Evolutionary conservation across 352 stramenopile species (phyloP).

Genomic region (Globisporangium perplexum): DNA sequence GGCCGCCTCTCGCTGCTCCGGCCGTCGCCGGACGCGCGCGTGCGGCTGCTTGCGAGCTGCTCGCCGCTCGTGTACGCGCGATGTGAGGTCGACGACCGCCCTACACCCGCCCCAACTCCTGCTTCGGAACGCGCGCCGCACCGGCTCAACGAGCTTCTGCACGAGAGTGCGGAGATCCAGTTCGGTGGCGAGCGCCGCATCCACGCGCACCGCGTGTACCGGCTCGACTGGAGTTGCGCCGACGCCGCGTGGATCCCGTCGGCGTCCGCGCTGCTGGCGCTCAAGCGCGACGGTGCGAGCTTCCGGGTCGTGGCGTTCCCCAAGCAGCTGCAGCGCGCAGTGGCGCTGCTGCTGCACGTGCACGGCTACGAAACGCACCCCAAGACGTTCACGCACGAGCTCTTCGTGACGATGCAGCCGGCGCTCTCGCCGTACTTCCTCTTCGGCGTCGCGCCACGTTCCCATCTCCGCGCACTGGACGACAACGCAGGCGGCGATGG

Average conservation of each 20-base stretch:
- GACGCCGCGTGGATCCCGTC: conserved; percentile 38
- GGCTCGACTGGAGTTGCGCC: conserved; percentile 32
- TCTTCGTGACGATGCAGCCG: conserved; percentile 32
- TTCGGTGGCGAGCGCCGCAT: conserved; percentile 27
- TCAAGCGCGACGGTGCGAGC: conserved; percentile 5
- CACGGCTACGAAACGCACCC: conserved; percentile 31
- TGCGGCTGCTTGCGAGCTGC: conserved; percentile 6
- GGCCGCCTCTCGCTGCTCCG: background rate
- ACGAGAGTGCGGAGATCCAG: background rate
- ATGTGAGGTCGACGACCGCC: background rate
- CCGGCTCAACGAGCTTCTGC: conserved; percentile 4
- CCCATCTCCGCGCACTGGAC: too few species aligned
- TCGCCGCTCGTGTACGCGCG: conserved; percentile 15
- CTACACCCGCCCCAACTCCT: background rate
- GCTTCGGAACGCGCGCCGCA: background rate
- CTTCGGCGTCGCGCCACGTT: conserved; percentile 25
- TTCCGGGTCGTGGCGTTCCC: conserved; percentile 35
- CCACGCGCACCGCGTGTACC: conserved; percentile 42
- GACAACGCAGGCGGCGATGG: too few species aligned
- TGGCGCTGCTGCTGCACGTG: conserved; percentile 24
- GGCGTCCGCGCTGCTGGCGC: conserved; percentile 1
- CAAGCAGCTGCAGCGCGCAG: conserved; percentile 23
- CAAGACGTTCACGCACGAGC: conserved; percentile 37
- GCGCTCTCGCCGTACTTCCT: conserved; percentile 21
- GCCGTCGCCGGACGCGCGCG: background rate